phyloP scores from a whole-genome alignment of 2,329 filamentous ascomycete genomes.

The Calonectria pteridis region DNA sequence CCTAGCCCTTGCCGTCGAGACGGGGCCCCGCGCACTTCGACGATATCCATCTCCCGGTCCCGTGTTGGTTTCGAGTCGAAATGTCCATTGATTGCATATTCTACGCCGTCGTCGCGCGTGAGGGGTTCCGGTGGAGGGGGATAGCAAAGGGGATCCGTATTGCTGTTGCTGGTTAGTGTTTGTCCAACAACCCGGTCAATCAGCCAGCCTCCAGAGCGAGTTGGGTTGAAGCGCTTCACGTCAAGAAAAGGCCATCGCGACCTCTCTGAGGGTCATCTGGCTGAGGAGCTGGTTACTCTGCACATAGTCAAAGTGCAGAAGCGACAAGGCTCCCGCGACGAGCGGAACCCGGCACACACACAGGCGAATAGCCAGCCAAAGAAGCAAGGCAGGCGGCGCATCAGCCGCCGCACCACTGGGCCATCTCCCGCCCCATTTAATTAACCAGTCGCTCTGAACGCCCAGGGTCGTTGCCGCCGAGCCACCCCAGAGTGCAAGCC shows the following conservation, averaged over 20 bases:
- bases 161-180: background rate
- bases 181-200: background rate
- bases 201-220: background rate
- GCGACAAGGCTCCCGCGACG: background rate
- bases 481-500: constrained; percentile 2
- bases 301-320: background rate
- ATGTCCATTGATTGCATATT: constrained; percentile 27
- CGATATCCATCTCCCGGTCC: constrained; percentile 27
- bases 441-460: background rate
- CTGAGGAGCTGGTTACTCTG: background rate
- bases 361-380: background rate
- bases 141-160: background rate
- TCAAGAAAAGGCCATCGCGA: background rate
- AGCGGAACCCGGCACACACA: constrained; percentile 9
- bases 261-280: background rate
- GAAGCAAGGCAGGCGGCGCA: constrained; percentile 10
- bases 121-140: background rate
- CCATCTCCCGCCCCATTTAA: constrained; percentile 7
- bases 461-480: background rate
- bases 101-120: constrained; percentile 2
- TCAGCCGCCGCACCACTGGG: constrained; percentile 12
- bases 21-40: constrained; percentile 17
- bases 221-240: background rate
- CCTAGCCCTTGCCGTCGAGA: constrained; percentile 5
- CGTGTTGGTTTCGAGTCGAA: constrained; percentile 13